Evolutionary conservation across 306 rosid genomes (phyloP), one percentile per base, ranked within the genome.

Genomic region (Herpetospermum pedunculosum): DNA sequence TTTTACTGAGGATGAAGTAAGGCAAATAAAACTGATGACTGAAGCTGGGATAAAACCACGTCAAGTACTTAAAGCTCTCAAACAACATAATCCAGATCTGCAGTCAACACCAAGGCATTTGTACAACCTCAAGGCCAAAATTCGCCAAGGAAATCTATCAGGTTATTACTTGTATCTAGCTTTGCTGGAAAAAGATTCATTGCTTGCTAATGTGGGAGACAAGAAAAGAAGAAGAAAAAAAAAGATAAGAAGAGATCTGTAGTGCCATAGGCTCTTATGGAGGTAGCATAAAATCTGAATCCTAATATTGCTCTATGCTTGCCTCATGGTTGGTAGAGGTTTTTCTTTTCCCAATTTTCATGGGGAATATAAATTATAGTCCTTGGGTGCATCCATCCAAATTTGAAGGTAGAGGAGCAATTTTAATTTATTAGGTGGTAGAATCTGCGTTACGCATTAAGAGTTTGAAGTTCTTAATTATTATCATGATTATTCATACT

Each of bases 21-120:
- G 77, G 76, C 81, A 84, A 84, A 89, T 89, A 69, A 85, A 83
- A 79, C 19, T 74, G 44, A 87, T 89, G 96, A 87, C 92, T 8
- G 92, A 89, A 77, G 96, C 92, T 73, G 96, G 96, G 77, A 34
- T 82, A 69, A 89, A 87, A 75, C 96, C 96, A 52, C 87, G 96
- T 21, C 92, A 85, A 82, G 96, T 87, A 71, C 96, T 89, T 72
- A 87, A 89, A 82, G 74, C 88, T 75, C 92, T 89, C 77, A 87
- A 89, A 77, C 87, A 89, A 82, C 76, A 75, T 59, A 89, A 89
- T 80, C 92, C 92, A n/a, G 90, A 87, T 62, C 68, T 89, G 74
- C 92, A 85, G 79, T 87, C 92, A 79, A 89, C 96, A 30, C 96
- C 92, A 49, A 85, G 96, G 80, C 96, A 89, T 76, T 81, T 89